Evolutionary conservation across 768 basidiomycete species (phyloP).

Genomic region (Calocybe gangraenosa): DNA sequence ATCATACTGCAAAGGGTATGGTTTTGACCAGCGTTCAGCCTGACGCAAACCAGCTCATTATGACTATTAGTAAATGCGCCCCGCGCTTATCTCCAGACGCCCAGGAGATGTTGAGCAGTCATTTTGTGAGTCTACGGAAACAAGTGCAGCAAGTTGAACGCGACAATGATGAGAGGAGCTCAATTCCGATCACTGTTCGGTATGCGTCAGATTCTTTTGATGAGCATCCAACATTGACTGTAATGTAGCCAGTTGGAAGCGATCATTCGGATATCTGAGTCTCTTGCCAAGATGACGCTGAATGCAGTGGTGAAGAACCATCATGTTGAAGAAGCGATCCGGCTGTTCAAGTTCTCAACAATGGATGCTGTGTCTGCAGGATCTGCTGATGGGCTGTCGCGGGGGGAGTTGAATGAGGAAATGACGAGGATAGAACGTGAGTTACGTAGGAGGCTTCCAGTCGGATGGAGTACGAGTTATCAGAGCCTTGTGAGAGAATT

Average conservation of each 20-base stretch:
- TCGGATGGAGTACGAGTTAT: constrained; percentile 97
- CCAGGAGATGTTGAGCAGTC: constrained; percentile 93
- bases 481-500: constrained; percentile 91
- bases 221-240: neutral
- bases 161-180: constrained; percentile 96
- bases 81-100: constrained; percentile 91
- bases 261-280: constrained; percentile 97
- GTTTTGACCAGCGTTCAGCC: constrained; percentile 2
- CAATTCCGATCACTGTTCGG: constrained; percentile 98
- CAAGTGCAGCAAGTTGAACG: constrained; percentile 94
- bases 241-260: constrained; percentile 80
- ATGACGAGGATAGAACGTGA: constrained; percentile 89
- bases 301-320: constrained; percentile 82
- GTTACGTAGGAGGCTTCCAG: constrained; percentile 74
- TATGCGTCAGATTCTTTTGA: constrained; percentile 32
- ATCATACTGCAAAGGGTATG: constrained; percentile 90
- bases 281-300: constrained; percentile 91
- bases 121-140: constrained; percentile 90
- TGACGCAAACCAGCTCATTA: neutral
- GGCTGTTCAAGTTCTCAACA: constrained; percentile 96
- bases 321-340: constrained; percentile 97
- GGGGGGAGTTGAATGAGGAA: constrained; percentile 91
- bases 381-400: constrained; percentile 86
- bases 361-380: constrained; percentile 99
- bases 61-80: constrained; percentile 77